These are phyloP conservation scores for Picea abies DNA, from an alignment of 83 land plant genomes.

Conservation along the genomic window DNA sequence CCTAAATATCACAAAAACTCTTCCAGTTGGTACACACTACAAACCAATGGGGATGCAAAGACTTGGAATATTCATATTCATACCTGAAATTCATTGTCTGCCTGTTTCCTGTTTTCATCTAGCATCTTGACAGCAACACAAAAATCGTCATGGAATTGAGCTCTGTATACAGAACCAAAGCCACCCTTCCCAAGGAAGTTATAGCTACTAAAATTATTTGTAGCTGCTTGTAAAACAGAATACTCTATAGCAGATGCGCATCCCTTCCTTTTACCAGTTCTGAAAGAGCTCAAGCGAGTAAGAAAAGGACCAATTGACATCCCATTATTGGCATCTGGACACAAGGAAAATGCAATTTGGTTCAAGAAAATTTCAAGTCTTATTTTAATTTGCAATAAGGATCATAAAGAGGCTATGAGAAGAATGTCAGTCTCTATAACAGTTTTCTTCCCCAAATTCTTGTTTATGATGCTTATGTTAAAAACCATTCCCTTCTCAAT, in stretches of 20 bases:
- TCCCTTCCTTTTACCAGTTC: constrained; percentile 27
- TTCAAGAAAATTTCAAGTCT: not conserved
- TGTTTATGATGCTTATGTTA: not conserved
- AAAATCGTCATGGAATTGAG: constrained; percentile 39
- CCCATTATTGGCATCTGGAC: constrained; percentile 29
- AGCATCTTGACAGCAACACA: constrained; percentile 72
- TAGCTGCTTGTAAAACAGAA: constrained; percentile 48
- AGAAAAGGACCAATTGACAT: constrained; percentile 33
- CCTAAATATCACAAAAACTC: not conserved
- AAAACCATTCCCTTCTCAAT: not conserved
- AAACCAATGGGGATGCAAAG: not conserved
- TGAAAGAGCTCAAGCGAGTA: constrained; percentile 29
- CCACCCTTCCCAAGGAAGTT: constrained; percentile 69
- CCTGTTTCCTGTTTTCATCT: constrained; percentile 29
- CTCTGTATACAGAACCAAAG: constrained; percentile 73
- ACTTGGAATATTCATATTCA: not conserved
- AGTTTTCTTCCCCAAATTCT: not conserved
- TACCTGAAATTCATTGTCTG: constrained; percentile 65
- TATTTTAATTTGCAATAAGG: not conserved
- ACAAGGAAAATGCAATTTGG: not conserved
- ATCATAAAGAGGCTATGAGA: not conserved
- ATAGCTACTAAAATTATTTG: constrained; percentile 53
- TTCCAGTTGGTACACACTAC: not conserved
- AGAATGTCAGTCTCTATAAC: not conserved
- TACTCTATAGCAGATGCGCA: constrained; percentile 43